Evolutionary conservation across 805 yeast genomes (phyloP), one percentile per base, ranked within the genome.

Genomic region (Candida sithepensis): DNA sequence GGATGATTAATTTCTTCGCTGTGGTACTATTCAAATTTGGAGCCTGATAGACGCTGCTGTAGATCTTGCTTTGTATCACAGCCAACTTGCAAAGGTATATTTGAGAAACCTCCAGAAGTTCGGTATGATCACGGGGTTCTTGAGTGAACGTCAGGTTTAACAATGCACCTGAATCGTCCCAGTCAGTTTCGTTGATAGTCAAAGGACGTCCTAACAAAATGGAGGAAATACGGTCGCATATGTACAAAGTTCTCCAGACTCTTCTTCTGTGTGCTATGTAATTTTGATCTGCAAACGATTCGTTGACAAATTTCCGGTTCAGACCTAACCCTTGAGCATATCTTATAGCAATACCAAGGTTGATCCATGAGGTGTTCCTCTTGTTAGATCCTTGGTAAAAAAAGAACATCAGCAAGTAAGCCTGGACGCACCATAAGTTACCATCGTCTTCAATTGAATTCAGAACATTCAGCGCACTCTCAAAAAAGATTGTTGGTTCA

Each of bases 281-380:
- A 13, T 50, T 54, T 7, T 42, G 38, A 33, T 67, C 70, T n/a
- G 58, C 54, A 50, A 64, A 64, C 1, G 64, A 61, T 44, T 70
- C 73, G 52, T 72, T 72, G 38, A 72, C 67, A 36, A 51, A 64
- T 45, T 56, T 65, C 43, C 74, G 55, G 51, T 72, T 70, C 32
- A 73, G 49, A 0, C 78, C 79, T 43, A 73, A 55, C 0, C 74
- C 61, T 54, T 70, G 74, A 0, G 76, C 77, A 52, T 66, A 61
- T 23, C 73, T 58, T n/a, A 74, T 71, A 1, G 76, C 71, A 18
- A 54, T 50, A 8, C 77, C 75, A 21, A 74, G 52, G 51, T 66
- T 66, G 13, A 73, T 59, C 78, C 78, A 75, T 4, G 78, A 71
- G 0, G 72, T 60, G 41, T 65, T 65, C 47, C 73, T 64, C 42